Evolutionary conservation across 805 yeast genomes (phyloP), one percentile per base, ranked within the genome.

Genomic region (Starmerella geochares): DNA sequence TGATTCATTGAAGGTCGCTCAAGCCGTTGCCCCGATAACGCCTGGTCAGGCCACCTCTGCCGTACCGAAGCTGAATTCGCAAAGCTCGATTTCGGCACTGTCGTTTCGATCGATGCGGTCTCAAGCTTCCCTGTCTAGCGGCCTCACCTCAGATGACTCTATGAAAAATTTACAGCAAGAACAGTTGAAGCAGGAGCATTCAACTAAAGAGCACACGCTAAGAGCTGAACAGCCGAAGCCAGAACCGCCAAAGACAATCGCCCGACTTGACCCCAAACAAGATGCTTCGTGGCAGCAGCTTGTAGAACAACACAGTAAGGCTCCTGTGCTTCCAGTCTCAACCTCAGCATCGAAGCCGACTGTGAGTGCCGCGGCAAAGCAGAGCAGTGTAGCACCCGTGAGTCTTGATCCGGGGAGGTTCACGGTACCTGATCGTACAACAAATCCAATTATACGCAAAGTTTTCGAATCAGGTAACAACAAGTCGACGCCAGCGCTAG

Each of bases 81-180:
- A 39, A 40, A 44, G 21, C 20, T 55, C 59, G 1, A 49, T 54
- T n/a, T 51, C 58, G 11, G 54, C 59, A 6, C 48, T 55, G 6
- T 55, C 59, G 2, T 55, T 55, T 53, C 48, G 59, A 5, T 55
- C 59, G 11, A 25, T 54, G 47, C 50, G 56, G 3, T 54, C 53
- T 8, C 45, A 53, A 4, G 48, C 52, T 4, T 31, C 50, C 7
- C 9, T 46, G 3, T 25, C 46, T 3, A 25, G 41, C 4, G 35
- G 37, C 3, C 17, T 41, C 11, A 24, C 45, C 19, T 28, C 29
- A 3, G 49, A 38, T 16, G 52, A 49, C n/a, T 8, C 39, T 11
- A 9, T 17, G 11, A 36, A 42, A 33, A 19, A 33, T 8, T 4
- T 38, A 3, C 37, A 33, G 11, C 9, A 8, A 27, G 29, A 27